Evolutionary conservation across 495 filamentous ascomycete genomes (phyloP), one percentile per base, ranked within the genome.

Genomic region (Penicillium ochrochloron): DNA sequence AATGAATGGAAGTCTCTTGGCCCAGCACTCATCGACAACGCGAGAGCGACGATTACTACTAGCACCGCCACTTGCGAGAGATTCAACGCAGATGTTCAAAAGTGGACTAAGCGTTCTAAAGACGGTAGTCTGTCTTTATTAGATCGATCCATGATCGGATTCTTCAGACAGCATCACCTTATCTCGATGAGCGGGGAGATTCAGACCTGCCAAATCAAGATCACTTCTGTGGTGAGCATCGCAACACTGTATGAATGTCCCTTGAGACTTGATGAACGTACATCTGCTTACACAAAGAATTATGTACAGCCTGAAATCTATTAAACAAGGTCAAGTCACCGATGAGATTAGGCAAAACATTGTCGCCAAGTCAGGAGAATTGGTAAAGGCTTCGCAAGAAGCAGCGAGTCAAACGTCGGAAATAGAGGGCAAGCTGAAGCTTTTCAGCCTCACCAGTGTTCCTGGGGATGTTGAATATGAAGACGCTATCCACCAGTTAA

Each of bases 1-100:
- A 23, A 59, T 63, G 74, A 79, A 53, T 78, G 73, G 73, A 62
- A 70, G 11, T 67, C 62, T 59, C 73, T 81, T 64, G 76, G 77
- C 29, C 39, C 66, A 54, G 62, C 54, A 11, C 63, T 82, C 56
- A 66, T 63, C 21, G 61, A 68, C 29, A 62, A 77, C 57, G 72
- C 69, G 33, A 72, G 75, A 65, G 37, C 58, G 34, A 70, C 71
- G 33, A 74, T 76, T 29, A 65, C 67, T 29, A 66, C 57, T 27
- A 76, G 73, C 53, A 65, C 58, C 23, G 39, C 66, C 54, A 73
- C 75, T 46, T 82, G 77, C 66, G 51, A 74, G 9, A 15, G 27
- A 27, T 65, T 65, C 55, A 55, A 59, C 44, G 11, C 34, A 7
- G 59, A 68, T 15, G 34, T 68, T 19, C 46, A 65, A n/a, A 19